Conservation (phyloP, 306 rosid genomes). For the Carpinus fangiana region DNA sequence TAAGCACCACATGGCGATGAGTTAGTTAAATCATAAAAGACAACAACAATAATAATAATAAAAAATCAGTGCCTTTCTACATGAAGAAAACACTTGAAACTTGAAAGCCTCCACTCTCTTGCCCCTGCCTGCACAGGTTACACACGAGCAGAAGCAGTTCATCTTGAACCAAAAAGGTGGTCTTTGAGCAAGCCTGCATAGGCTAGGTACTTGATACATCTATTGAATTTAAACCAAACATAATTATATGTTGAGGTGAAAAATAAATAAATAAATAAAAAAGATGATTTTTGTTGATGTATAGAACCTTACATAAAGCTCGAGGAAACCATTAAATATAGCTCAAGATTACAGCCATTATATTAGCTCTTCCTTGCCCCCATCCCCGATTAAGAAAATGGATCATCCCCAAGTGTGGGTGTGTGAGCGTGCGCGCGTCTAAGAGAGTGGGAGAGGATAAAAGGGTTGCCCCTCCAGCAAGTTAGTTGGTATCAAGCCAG, state of each 20-base stretch:
- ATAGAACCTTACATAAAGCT: not conserved
- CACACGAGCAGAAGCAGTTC: not conserved
- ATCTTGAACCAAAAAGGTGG: not conserved
- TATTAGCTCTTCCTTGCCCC: not conserved
- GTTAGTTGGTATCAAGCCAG: not conserved
- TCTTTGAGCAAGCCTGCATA: not conserved
- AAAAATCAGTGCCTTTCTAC: not conserved
- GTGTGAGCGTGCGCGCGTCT: not conserved
- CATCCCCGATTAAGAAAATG: not conserved
- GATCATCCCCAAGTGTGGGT: not conserved
- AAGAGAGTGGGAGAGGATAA: not conserved
- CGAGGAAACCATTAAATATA: not conserved
- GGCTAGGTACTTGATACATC: not conserved
- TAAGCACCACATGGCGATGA: not conserved
- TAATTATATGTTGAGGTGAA: not conserved
- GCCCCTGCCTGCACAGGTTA: no score
- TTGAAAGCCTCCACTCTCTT: no score
- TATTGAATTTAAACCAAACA: not conserved
- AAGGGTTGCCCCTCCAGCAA: not conserved
- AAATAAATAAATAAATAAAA: no score
- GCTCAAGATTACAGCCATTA: not conserved
- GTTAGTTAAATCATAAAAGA: not conserved
- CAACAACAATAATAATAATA: not conserved
- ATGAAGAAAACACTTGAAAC: not conserved
- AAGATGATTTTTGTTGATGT: not conserved